Base-by-base conservation (phyloP, 805 yeast species). In the Wickerhamiella brachini region DNA sequence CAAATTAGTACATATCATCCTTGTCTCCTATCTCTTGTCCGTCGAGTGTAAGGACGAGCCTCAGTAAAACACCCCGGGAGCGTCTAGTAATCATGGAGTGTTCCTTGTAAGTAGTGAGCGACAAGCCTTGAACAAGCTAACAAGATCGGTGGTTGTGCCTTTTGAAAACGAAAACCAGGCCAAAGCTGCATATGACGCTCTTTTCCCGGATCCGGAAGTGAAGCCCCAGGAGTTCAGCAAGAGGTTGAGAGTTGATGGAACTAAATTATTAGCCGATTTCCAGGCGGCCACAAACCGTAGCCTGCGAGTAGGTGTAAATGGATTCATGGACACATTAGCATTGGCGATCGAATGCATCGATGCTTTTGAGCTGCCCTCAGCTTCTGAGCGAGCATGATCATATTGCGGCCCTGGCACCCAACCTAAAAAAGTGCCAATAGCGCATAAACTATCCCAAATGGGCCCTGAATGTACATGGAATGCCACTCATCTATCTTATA, bases 271-370 rank as follows among this genome's bases (percentile, higher is more conserved):
- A 21, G 59, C 47, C 17, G 23, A 50, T 10, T 59, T 61, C 52
- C 53, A 51, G 41, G 64, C 57, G 22, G 42, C 53, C 1, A 58
- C 85, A 48, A 94, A 84, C 56, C 70, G 95, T 44, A 80, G 80
- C 6, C 74, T 88, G 49, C 71, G 97, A 54, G 95, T 87, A 5
- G 94, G 94, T 8, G 85, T 84, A 18, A 86, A 87, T 65, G 83
- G 82, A 56, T 76, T 84, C 17, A 70, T 89, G 51, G 95, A 87
- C 61, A 81, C 81, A 55, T 64, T 86, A 51, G 82, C 82, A 60
- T 80, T 93, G 0, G 76, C 84, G 2, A 69, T 87, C 1, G 96
- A 88, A 68, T 81, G 94, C 51, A 69, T 87, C 57, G 94, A 85
- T 52, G 83, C 79, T 62, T 79, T 83, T 17, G 47, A 38, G 42